A percentile compares a stretch with the other conserved stretches of the same genome.
These are phyloP conservation scores for Venturia asperata DNA, from an alignment of 2,329 filamentous ascomycete species.

Conservation along the genomic window DNA sequence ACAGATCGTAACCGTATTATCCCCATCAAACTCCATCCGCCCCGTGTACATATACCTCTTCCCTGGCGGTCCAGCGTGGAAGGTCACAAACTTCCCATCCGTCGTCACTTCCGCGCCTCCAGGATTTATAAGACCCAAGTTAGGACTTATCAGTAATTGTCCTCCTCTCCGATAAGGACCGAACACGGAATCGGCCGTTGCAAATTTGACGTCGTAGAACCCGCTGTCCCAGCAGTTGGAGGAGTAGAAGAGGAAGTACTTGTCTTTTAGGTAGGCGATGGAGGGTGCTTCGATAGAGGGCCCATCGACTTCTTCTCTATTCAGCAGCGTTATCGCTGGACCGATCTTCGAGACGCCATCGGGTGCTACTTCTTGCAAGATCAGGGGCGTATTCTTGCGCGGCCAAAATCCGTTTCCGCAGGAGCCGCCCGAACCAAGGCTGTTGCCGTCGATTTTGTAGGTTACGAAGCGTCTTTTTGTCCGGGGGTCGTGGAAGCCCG, in stretches of 20 bases:
- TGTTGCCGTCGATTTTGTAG: slow-evolving; percentile 62
- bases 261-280: slow-evolving; percentile 39
- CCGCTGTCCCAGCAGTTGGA: slow-evolving; percentile 51
- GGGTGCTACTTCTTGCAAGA: slow-evolving; percentile 46
- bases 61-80: slow-evolving; percentile 12
- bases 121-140: slow-evolving; percentile 18
- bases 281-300: slow-evolving; percentile 56
- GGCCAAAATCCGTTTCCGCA: slow-evolving; percentile 41
- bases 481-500: slow-evolving; percentile 50
- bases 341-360: slow-evolving; percentile 35
- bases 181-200: slow-evolving; percentile 36
- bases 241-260: slow-evolving; percentile 57
- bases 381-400: slow-evolving; percentile 45
- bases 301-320: slow-evolving; percentile 41
- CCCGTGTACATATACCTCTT: slow-evolving; percentile 11
- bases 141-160: slow-evolving; percentile 19
- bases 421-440: slow-evolving; percentile 40
- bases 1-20: not conserved
- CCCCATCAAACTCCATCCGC: not conserved
- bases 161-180: slow-evolving; percentile 23
- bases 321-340: slow-evolving; percentile 40
- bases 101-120: slow-evolving; percentile 18
- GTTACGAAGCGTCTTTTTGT: slow-evolving; percentile 50
- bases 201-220: slow-evolving; percentile 53
- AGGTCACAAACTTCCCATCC: slow-evolving; percentile 12